These are phyloP conservation scores for Ramichloridium luteum DNA, from an alignment of 2,329 filamentous ascomycete species.

Conservation along the genomic window DNA sequence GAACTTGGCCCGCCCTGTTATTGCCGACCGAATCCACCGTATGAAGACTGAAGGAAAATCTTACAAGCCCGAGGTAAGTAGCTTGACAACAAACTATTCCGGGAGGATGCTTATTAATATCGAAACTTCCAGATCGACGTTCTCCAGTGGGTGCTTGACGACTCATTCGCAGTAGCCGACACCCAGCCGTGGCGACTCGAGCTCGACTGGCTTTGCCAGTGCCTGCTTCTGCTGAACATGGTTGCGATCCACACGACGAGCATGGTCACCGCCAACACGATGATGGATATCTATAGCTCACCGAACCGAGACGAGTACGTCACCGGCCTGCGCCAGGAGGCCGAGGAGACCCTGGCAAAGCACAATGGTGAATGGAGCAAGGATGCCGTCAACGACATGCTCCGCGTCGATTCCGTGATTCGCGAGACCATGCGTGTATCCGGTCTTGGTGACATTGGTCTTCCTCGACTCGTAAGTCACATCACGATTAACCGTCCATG, in stretches of 20 bases:
- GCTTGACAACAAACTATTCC: too few species aligned
- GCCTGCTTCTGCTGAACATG: neutral
- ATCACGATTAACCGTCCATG: too few species aligned
- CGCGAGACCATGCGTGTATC: constrained; percentile 18
- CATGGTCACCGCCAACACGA: constrained; percentile 13
- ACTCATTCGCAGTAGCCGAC: neutral
- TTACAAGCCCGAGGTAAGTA: constrained; percentile 4
- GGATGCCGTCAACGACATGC: constrained; percentile 12
- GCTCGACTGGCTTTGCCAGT: neutral
- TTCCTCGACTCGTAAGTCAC: neutral
- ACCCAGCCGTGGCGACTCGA: neutral
- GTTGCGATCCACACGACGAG: constrained; percentile 16
- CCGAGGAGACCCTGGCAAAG: constrained; percentile 7
- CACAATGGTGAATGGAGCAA: constrained; percentile 13
- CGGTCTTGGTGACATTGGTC: constrained; percentile 9
- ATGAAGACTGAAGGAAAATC: neutral
- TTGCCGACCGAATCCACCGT: neutral
- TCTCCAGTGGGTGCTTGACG: neutral
- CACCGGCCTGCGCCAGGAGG: constrained; percentile 15
- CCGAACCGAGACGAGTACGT: constrained; percentile 9
- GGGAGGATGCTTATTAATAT: too few species aligned
- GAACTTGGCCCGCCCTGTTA: neutral
- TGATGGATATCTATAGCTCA: constrained; percentile 15
- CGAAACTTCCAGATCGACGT: constrained; percentile 1
- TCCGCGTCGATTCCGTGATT: constrained; percentile 17